Evolutionary conservation across 257 asterid genomes (phyloP), one percentile per base, ranked within the genome.

Genomic region (Rhazya stricta): DNA sequence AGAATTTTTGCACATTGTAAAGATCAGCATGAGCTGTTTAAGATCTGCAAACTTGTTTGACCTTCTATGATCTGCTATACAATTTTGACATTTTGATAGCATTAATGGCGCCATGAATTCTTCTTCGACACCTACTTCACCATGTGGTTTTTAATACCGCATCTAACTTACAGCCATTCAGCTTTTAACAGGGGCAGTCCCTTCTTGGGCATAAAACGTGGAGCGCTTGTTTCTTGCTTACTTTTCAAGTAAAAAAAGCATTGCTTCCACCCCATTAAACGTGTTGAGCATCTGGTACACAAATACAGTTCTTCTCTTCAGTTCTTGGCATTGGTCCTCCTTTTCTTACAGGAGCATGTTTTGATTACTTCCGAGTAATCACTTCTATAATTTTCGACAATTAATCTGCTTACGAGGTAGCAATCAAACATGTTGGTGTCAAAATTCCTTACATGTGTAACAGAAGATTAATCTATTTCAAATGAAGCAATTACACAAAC

Each of bases 51-150:
- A 32, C 30, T 51, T 21, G 63, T 71, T 48, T 29, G 74, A 70
- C 75, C 6, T 50, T 71, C 45, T 51, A 19, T 3, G 43, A 11
- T 50, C 42, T 46, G n/a, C 30, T 10, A 51, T 13, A 65, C 16
- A 65, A 21, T 51, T 50, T 71, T 71, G 74, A 50, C 74, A 48
- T 34, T 32, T 51, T 71, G 63, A 71, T 71, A 56, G 75, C 75
- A 71, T 71, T 71, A 56, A 71, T 71, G 65, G 48, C 65, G 48
- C 63, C 63, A 71, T 71, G 65, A 51, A 71, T 71, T 34, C 63
- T 51, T 23, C 43, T 30, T 18, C 74, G 50, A 27, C 75, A 71
- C 32, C 63, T 50, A 56, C 74, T 32, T 50, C 21, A 3, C 60
- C 63, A 50, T 32, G 63, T 71, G 63, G 46, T 0, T 29, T 48